Evolutionary conservation across 1,284 basidiomycete genomes (phyloP), one percentile per base, ranked within the genome.

Genomic region (Microbotryum saponariae): DNA sequence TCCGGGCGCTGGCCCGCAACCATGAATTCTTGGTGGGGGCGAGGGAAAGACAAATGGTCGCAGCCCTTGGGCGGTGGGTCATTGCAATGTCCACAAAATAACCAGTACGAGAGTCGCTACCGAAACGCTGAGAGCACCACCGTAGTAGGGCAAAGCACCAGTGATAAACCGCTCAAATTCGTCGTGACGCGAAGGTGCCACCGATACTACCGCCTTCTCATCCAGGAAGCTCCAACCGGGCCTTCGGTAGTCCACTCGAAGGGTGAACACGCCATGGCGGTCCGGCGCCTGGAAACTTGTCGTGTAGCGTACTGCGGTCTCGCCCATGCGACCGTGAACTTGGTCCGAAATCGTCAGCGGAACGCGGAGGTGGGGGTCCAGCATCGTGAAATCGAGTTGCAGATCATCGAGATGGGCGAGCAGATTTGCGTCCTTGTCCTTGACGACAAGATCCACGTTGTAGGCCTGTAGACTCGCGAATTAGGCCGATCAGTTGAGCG

Each of bases 261-360:
- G 93, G 73, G 97, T 97, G 82, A 96, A 98, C 16, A 98, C 96
- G 51, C 96, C 94, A 74, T 98, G 96, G 60, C 91, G 80, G 77
- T 97, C 94, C 4, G 94, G 94, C 4, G 87, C 85, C 49, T 84
- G 83, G 82, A 98, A 93, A 2, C 82, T 82, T 4, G 86, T 82
- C 12, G 81, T 80, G 78, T 92, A 97, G 65, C 81, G 82, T 51
- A 42, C 37, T 18, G 37, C 37, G 37, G 37, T 42, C 16, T 42
- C 37, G 37, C 37, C 37, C 12, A 18, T 18, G 37, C 16, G 14
- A 12, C 5, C 37, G 37, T 42, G 37, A 42, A 42, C 21, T 16
- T 18, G 37, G 48, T 2, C 44, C 49, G n/a, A 27, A 20, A 33
- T 7, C 33, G 12, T 74, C 9, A 96, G 79, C 5, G 84, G 77